phyloP scores from a whole-genome alignment of 2,329 filamentous ascomycete genomes.

The Cercospora sp. region DNA sequence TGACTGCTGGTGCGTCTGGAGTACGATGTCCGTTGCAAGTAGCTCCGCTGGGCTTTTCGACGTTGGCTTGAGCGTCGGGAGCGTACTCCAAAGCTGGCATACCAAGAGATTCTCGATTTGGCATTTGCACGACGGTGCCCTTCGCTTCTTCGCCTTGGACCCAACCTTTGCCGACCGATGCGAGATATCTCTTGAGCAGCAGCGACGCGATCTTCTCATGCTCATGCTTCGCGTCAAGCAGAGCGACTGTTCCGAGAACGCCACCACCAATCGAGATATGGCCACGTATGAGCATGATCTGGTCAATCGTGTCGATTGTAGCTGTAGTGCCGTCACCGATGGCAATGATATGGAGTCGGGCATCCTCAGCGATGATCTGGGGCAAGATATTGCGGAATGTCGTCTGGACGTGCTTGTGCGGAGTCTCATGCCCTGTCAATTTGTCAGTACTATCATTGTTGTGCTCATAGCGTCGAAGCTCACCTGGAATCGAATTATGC shows the following conservation, averaged over 20 bases:
- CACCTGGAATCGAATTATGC: constrained; percentile 60
- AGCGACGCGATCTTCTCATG: constrained; percentile 11
- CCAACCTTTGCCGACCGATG: constrained; percentile 22
- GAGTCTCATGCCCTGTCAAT: constrained; percentile 53
- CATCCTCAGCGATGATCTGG: constrained; percentile 48
- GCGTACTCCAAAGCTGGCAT: constrained; percentile 7
- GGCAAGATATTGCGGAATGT: constrained; percentile 66
- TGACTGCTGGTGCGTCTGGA: not conserved
- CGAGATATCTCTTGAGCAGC: constrained; percentile 21
- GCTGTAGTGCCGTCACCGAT: constrained; percentile 65
- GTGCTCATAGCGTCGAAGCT: not conserved
- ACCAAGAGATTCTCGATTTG: not conserved
- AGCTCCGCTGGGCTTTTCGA: not conserved
- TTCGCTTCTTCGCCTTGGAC: constrained; percentile 22
- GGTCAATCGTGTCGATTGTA: constrained; percentile 27
- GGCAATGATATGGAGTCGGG: constrained; percentile 67
- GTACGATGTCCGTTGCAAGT: not conserved
- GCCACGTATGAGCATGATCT: constrained; percentile 4
- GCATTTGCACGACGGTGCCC: constrained; percentile 16
- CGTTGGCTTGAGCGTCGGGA: not conserved
- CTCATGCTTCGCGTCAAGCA: constrained; percentile 27
- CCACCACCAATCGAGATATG: not conserved
- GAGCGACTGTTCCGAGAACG: constrained; percentile 23
- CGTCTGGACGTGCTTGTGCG: constrained; percentile 63
- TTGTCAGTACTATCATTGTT: not conserved